Conservation (phyloP, 352 stramenopile genomes). For the Pythium coloratum region DNA sequence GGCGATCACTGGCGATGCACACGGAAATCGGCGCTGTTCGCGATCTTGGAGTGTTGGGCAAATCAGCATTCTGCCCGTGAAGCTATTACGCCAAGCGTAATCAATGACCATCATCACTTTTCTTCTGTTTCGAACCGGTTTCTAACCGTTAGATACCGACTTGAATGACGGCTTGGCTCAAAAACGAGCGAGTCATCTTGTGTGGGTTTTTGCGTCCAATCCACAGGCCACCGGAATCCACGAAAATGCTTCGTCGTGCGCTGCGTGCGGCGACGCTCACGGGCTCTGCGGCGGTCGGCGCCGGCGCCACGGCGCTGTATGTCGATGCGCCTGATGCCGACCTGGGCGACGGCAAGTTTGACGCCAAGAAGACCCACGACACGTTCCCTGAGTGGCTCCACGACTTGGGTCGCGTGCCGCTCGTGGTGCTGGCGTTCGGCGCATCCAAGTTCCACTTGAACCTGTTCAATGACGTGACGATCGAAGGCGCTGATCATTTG, state of each 20-base stretch:
- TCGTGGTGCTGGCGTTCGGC: background rate
- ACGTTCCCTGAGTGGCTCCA: background rate
- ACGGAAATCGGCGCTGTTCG: background rate
- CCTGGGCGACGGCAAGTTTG: background rate
- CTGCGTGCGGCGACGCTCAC: background rate
- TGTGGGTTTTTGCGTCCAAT: background rate
- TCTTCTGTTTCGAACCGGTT: background rate
- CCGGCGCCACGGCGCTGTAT: background rate
- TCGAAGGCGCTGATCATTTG: background rate
- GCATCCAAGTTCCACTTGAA: conserved; percentile 1
- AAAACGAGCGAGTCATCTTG: background rate
- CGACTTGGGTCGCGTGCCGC: background rate
- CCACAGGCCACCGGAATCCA: conserved; percentile 1
- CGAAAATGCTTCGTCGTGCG: background rate
- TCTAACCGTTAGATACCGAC: background rate
- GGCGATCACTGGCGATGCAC: background rate
- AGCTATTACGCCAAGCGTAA: background rate
- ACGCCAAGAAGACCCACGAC: background rate
- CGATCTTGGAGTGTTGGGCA: background rate
- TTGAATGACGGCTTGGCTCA: background rate
- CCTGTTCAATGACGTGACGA: conserved; percentile 1
- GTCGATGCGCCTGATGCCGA: background rate
- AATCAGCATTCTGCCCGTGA: too few relatives aligned
- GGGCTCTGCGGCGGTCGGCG: background rate
- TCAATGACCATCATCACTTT: background rate